Evolutionary conservation across 345 rosid genomes (phyloP).

Genomic region (Populus davidiana): DNA sequence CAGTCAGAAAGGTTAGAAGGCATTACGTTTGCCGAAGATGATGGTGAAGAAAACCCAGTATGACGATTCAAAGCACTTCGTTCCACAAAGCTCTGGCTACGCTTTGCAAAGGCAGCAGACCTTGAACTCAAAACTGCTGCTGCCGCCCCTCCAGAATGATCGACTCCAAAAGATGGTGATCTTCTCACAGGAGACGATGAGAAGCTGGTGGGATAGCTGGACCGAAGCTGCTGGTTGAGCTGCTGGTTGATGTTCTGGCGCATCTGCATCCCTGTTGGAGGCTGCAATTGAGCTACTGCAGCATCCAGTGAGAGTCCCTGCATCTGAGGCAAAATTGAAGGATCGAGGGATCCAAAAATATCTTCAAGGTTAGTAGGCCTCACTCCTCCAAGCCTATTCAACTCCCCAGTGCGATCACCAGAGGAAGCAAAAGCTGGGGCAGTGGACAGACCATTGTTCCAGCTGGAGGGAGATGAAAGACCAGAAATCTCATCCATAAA

Average conservation of each 20-base stretch:
- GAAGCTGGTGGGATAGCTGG: conserved; percentile 44
- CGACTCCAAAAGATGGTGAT: conserved; percentile 41
- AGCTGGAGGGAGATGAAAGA: conserved; percentile 55
- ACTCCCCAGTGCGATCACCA: conserved; percentile 38
- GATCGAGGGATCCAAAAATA: conserved; percentile 51
- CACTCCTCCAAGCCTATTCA: conserved; percentile 57
- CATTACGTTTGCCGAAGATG: conserved; percentile 31
- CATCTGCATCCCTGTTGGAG: conserved; percentile 41
- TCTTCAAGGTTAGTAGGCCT: conserved; percentile 67
- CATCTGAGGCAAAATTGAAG: conserved; percentile 33
- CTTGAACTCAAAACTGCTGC: conserved; percentile 53
- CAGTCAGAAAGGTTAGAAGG: conserved; percentile 47
- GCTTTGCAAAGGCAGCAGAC: conserved; percentile 57
- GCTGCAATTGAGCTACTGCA: conserved; percentile 35
- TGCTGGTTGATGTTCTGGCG: conserved; percentile 51
- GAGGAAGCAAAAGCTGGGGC: conserved; percentile 42
- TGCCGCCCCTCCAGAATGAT: conserved; percentile 37
- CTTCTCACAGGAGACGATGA: conserved; percentile 52
- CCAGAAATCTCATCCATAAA: conserved; percentile 51
- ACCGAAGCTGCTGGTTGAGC: conserved; percentile 49
- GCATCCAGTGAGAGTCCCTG: conserved; percentile 45
- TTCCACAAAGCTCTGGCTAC: conserved; percentile 75
- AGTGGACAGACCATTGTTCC: conserved; percentile 51
- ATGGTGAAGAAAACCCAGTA: conserved; percentile 37
- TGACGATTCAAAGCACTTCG: conserved; percentile 42